phyloP scores from a whole-genome alignment of 176 grass and related monocot genomes.

The Neostapfia colusana region DNA sequence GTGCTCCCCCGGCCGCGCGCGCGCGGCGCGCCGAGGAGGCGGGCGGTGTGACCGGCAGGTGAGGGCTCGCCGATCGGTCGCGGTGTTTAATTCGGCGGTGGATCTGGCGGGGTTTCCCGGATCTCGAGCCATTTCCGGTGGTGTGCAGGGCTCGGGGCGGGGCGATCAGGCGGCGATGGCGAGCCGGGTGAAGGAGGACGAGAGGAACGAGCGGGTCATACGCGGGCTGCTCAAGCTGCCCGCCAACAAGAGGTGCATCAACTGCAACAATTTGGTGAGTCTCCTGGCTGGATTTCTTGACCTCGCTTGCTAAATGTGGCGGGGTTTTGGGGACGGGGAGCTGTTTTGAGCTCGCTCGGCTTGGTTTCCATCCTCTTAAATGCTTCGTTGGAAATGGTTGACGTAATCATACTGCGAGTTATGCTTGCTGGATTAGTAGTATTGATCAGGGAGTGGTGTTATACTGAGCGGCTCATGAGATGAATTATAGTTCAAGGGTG shows the following conservation, averaged over 20 bases:
- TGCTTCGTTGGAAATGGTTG: conserved; percentile 3
- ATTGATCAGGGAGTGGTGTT: not conserved
- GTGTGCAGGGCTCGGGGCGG: conserved; percentile 44
- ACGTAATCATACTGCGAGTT: not conserved
- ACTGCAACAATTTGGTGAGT: conserved; percentile 96
- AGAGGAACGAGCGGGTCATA: conserved; percentile 94
- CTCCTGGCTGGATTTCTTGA: not conserved
- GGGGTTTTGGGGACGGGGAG: not conserved
- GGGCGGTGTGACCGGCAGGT: conserved; percentile 8
- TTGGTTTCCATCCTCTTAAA: not conserved
- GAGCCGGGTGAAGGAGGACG: conserved; percentile 88
- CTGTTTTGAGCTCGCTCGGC: not conserved
- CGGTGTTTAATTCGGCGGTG: not conserved
- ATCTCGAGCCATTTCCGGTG: conserved; percentile 47
- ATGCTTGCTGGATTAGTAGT: not conserved
- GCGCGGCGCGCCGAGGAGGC: not conserved
- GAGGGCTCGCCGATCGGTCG: conserved; percentile 2
- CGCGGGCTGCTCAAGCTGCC: conserved; percentile 90
- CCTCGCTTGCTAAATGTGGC: conserved; percentile 31
- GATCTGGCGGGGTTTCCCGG: conserved; percentile 41
- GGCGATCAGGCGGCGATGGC: conserved; percentile 51
- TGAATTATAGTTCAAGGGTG: not conserved
- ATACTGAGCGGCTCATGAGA: not conserved
- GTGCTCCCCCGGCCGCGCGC: not conserved
- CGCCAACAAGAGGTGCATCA: conserved; percentile 92